Base-by-base conservation (phyloP, 176 grass and related monocot genomes). In the Alopecurus myosuroides region DNA sequence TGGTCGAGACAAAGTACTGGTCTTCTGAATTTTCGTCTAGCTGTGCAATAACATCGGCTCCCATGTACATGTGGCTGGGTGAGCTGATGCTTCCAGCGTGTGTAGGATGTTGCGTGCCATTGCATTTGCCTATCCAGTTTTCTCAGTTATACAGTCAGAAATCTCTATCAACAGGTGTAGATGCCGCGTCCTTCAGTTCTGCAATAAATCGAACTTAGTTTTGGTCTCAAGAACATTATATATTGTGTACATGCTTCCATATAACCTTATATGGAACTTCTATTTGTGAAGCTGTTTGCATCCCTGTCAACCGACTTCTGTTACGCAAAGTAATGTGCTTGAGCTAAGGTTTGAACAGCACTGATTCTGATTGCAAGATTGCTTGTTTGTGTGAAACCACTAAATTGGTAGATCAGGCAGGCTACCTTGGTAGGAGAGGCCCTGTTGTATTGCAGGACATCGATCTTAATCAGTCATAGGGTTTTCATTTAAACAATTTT, bases 131-230 rank as follows among this genome's bases (percentile, higher is more conserved):
- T 55, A 19, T n/a, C 17, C 44, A 53, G 51, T 44, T 74, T 4
- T 6, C 44, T 63, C 25, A 33, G 22, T 77, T 72, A 62, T 13
- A 34, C 9, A 25, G 70, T 62, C 42, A 44, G 84, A 78, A 71
- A 26, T 72, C 19, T 18, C 19, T 56, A 25, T 48, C 46, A 62
- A 25, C 55, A 36, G 26, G 49, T 75, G 29, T 46, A 75, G 68
- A 31, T n/a, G 35, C 33, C 60, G 34, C 72, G n/a, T 34, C 73
- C 7, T 82, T 70, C 26, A 51, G 79, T 71, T 50, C 64, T 82
- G 26, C 68, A 78, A 78, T 90, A 86, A 86, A 90, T 18, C 22
- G 3, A 57, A 55, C 44, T 58, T 82, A 31, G 79, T 66, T 86
- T 35, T 86, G 73, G 46, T 63, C 65, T 53, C 30, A 61, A 72